Evolutionary conservation across 768 basidiomycete genomes (phyloP).

Genomic region (Phylloporus rhodoxanthus): DNA sequence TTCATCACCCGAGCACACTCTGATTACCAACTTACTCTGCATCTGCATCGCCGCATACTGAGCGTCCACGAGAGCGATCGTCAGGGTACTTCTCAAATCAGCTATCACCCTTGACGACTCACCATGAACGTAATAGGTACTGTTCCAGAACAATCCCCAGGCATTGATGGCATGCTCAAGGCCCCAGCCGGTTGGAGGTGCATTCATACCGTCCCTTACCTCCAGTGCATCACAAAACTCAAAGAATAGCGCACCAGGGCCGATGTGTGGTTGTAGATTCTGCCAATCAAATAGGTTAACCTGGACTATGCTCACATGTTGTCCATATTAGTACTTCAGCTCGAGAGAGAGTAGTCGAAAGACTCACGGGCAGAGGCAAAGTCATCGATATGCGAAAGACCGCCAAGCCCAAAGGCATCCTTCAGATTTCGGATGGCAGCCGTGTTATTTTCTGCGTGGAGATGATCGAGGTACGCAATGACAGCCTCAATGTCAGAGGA

Average conservation of each 20-base stretch:
- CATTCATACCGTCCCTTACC: slow-evolving; percentile 36
- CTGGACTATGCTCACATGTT: slow-evolving; percentile 36
- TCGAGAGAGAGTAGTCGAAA: not conserved
- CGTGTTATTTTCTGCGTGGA: slow-evolving; percentile 41
- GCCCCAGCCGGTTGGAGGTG: slow-evolving; percentile 52
- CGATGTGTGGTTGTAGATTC: slow-evolving; percentile 44
- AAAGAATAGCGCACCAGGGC: slow-evolving; percentile 35
- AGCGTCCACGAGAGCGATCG: slow-evolving; percentile 7
- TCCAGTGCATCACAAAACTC: slow-evolving; percentile 38
- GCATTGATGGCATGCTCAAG: slow-evolving; percentile 52
- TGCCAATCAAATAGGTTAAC: slow-evolving; percentile 66
- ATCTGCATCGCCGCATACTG: slow-evolving; percentile 48
- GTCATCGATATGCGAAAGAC: slow-evolving; percentile 58
- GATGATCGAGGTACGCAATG: slow-evolving; percentile 54
- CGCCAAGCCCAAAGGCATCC: slow-evolving; percentile 51
- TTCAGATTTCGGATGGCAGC: slow-evolving; percentile 51
- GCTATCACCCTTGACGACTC: slow-evolving; percentile 19
- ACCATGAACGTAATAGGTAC: slow-evolving; percentile 43
- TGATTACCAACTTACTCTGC: slow-evolving; percentile 38
- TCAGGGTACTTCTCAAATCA: slow-evolving; percentile 22
- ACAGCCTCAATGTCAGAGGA: slow-evolving; percentile 66
- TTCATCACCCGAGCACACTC: slow-evolving; percentile 25
- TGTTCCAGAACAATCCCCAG: slow-evolving; percentile 57
- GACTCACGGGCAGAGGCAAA: slow-evolving; percentile 51
- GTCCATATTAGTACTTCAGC: slow-evolving; percentile 6